Evolutionary conservation across 2,329 filamentous ascomycete genomes (phyloP).

Genomic region (Alternaria panax): DNA sequence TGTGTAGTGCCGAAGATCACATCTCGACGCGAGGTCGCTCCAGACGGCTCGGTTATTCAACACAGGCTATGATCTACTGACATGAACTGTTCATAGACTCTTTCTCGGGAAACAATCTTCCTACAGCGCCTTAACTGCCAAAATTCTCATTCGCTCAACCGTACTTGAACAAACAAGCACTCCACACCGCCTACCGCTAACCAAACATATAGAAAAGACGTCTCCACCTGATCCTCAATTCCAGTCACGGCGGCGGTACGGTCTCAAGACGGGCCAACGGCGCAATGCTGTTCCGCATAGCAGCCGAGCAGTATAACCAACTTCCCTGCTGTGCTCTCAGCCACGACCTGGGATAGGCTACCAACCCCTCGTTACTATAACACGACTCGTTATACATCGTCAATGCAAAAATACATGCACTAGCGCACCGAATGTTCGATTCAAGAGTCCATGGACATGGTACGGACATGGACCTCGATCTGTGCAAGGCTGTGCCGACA

Average conservation of each 20-base stretch:
- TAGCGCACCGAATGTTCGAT: constrained; percentile 22
- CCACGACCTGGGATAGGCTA: constrained; percentile 3
- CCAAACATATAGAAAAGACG: not conserved
- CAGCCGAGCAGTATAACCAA: constrained; percentile 2
- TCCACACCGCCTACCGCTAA: constrained; percentile 22
- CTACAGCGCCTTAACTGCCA: constrained; percentile 11
- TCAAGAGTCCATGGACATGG: constrained; percentile 17
- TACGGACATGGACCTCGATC: constrained; percentile 12
- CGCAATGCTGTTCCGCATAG: constrained; percentile 9
- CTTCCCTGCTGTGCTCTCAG: constrained; percentile 2
- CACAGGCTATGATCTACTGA: not conserved
- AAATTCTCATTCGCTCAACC: constrained; percentile 2
- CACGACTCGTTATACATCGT: not conserved
- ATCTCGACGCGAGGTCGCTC: not conserved
- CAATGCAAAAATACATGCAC: constrained; percentile 4
- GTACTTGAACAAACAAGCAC: constrained; percentile 12
- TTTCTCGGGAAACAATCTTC: not conserved
- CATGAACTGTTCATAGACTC: not conserved
- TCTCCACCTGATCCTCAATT: constrained; percentile 4
- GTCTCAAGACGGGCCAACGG: constrained; percentile 5
- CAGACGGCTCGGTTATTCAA: constrained; percentile 1
- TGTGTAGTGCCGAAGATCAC: constrained; percentile 4
- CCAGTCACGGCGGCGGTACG: not conserved
- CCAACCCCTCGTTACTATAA: not conserved
- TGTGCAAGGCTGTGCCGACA: constrained; percentile 19